Percentiles rank a stretch among this genome's conserved stretches.
Conservation (phyloP, 2,329 filamentous ascomycete genomes). For the Onygenales sp. region DNA sequence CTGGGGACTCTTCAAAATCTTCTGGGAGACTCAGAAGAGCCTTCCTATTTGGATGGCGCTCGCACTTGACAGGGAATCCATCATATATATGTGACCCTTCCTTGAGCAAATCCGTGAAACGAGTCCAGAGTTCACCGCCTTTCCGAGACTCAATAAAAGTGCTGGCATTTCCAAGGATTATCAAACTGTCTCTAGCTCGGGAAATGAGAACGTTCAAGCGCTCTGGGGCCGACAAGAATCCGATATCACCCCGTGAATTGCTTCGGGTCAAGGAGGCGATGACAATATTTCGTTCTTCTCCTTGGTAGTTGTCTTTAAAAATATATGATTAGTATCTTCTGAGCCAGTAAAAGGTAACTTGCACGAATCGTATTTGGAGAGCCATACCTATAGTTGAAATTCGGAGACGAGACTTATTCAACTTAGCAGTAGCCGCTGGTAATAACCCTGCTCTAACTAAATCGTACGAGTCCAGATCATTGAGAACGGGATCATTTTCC, state of each 20-base stretch:
- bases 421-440: conserved; percentile 41
- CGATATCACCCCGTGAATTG: conserved; percentile 55
- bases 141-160: conserved; percentile 56
- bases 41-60: conserved; percentile 45
- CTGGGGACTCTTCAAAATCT: conserved; percentile 58
- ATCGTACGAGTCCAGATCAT: conserved; percentile 58
- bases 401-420: conserved; percentile 44
- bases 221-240: conserved; percentile 58
- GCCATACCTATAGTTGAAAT: conserved; percentile 60
- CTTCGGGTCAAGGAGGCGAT: conserved; percentile 59
- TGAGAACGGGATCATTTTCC: conserved; percentile 56
- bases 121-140: conserved; percentile 48
- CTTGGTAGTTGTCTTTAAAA: conserved; percentile 62
- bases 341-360: background rate
- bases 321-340: background rate
- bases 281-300: conserved; percentile 66
- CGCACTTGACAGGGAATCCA: conserved; percentile 52
- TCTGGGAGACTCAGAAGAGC: conserved; percentile 39
- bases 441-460: conserved; percentile 54
- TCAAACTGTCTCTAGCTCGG: conserved; percentile 53
- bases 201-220: conserved; percentile 62
- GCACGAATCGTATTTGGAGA: background rate
- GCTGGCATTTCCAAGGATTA: conserved; percentile 60
- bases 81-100: conserved; percentile 44
- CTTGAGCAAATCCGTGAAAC: conserved; percentile 49